Base-by-base conservation (phyloP, 1,284 basidiomycete species). In the Rhodotorula sp. region DNA sequence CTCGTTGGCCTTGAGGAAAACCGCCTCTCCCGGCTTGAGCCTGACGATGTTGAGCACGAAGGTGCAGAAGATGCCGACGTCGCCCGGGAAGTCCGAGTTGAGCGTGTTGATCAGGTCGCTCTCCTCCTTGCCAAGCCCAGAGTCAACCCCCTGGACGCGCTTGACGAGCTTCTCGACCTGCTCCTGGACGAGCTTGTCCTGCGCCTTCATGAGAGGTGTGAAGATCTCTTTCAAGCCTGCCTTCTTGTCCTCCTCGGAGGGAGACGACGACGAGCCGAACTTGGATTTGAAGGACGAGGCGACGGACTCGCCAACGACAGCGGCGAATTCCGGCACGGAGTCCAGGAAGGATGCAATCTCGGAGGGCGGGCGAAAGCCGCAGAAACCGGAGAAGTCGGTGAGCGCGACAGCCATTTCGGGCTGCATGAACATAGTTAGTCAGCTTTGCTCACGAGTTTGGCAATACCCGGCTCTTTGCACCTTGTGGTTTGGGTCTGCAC, bases 341-440 rank as follows among this genome's bases (percentile, higher is more conserved):
- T 82, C 78, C 66, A 99, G 84, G 80, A 88, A 87, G 10, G 83
- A 79, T 20, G 86, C 85, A 76, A 97, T 91, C 63, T 87, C 83
- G 1, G 83, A 78, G 1, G 94, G 84, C 7, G 93, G 93, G 19
- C 89, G 84, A 82, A 96, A 97, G 44, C 94, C 94, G 78, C 93
- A 96, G 78, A 99, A 86, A 0, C 92, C 96, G 49, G 85, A 84
- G 83, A 99, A 99, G 11, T 89, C 86, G 0, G 94, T 94, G 65
- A 99, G 82, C 1, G 96, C 96, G 61, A 99, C 86, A 19, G 94
- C 94, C 92, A 99, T 96, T 80, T 99, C 96, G 6, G 96, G 96
- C 82, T 85, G 73, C 36, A 19, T 9, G 19, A 4, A n/a, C n/a
- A n/a, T n/a, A n/a, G n/a, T n/a, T n/a, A n/a, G n/a, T n/a, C n/a